A percentile compares a stretch with the other conserved stretches of the same genome.
Evolutionary conservation across 2,329 filamentous ascomycete genomes (phyloP).

Genomic region (Epichloe hybrida): DNA sequence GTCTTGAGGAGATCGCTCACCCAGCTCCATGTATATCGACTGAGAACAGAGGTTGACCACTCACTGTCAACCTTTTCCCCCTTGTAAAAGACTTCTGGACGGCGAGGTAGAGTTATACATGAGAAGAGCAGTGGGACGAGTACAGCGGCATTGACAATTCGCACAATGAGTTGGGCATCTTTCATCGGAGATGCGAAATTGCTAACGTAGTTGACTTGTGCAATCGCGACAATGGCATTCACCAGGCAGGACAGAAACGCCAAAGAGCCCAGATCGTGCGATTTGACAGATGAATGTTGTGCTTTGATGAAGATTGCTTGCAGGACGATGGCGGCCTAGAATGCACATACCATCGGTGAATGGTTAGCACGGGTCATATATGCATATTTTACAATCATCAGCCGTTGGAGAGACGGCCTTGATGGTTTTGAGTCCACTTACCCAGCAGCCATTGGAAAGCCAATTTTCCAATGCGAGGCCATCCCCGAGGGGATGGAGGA

Average conservation of each 20-base stretch:
- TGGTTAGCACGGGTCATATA: neutral
- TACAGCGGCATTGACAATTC: slow-evolving; percentile 32
- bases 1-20: slow-evolving; percentile 37
- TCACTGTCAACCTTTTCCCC: slow-evolving; percentile 49
- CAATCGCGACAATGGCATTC: slow-evolving; percentile 28
- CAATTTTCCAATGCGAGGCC: slow-evolving; percentile 40
- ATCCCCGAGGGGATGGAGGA: slow-evolving; percentile 22
- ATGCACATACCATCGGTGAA: neutral
- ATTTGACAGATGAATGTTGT: slow-evolving; percentile 35
- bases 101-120: slow-evolving; percentile 46
- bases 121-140: slow-evolving; percentile 31
- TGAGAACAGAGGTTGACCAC: slow-evolving; percentile 45
- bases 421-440: slow-evolving; percentile 26
- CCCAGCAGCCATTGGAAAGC: slow-evolving; percentile 49
- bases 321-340: slow-evolving; percentile 35
- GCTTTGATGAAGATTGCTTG: slow-evolving; percentile 38
- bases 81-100: slow-evolving; percentile 51
- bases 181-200: slow-evolving; percentile 18
- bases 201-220: slow-evolving; percentile 29
- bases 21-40: slow-evolving; percentile 55
- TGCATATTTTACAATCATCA: neutral
- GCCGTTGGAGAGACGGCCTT: neutral
- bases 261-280: slow-evolving; percentile 40
- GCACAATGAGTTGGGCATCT: slow-evolving; percentile 29
- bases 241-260: slow-evolving; percentile 33